Base-by-base conservation (phyloP, 2,329 filamentous ascomycete genomes). In the Cyphellophora europaea region DNA sequence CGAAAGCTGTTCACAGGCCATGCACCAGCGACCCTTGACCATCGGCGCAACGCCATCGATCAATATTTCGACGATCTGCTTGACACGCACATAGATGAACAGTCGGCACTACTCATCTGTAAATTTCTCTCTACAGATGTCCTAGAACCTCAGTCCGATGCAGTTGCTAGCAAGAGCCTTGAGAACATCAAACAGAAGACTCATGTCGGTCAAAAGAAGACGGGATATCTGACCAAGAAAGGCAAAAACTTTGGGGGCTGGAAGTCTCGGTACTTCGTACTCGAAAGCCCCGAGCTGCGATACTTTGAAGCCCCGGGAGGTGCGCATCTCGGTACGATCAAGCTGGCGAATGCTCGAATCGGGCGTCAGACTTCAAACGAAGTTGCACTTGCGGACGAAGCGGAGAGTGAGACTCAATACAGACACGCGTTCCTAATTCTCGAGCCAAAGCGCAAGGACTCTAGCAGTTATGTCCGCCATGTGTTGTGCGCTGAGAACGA, bases 161-260 rank as follows among this genome's bases (percentile, higher is more conserved):
- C 34, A 64, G 63, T 53, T 11, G 51, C 48, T 44, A 41, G 49
- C 27, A 50, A 57, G 38, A 39, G 30, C 36, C 43, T 38, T 70
- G n/a, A 45, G 33, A 29, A 50, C 36, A 41, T 41, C 23, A 37
- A 32, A 15, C 48, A 57, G 23, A 45, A 50, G 37, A 57, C 65
- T 3, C 74, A 77, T 1, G 15, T 3, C 3, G 30, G 30, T 6
- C 30, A 32, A 6, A 70, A 79, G 40, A 86, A 85, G 53, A 88
- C 79, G 53, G 91, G 91, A 6, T 98, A 96, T 57, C 65, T 98
- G 32, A 96, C 91, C 2, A 98, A 98, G 65, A 77, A 84, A 48
- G 91, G 91, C 32, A 98, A 98, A 68, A 96, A 96, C 53, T 98
- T 98, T 62, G 91, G 91, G 33, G 91, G 91, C 32, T 98, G 91